Conservation (phyloP, 1,139 yeast species). For the Wickerhamomyces sp. region DNA sequence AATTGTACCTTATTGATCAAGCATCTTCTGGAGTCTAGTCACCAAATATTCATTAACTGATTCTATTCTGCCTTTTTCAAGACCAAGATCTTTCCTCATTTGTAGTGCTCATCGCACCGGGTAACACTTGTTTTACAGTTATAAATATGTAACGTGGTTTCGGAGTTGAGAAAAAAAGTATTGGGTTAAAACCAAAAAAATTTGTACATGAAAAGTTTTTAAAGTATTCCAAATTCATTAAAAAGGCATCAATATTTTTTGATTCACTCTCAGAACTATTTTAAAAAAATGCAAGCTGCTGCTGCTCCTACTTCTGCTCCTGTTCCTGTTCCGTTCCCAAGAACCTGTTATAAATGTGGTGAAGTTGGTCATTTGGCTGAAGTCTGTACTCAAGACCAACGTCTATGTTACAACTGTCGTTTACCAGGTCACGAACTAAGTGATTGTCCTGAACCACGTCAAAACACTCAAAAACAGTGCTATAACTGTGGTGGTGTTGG, state of each 20-base stretch:
- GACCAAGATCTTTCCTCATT: no score
- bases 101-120: constrained; percentile 7
- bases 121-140: constrained; percentile 1
- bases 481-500: constrained; percentile 78
- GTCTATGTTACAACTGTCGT: constrained; percentile 91
- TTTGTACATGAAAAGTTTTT: not conserved
- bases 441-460: constrained; percentile 85
- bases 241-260: no score
- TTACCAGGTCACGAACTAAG: constrained; percentile 86
- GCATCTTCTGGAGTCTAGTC: no score
- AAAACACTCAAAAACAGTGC: constrained; percentile 80
- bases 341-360: constrained; percentile 90
- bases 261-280: not conserved
- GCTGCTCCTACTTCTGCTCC: constrained; percentile 52
- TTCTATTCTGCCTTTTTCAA: no score
- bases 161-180: not conserved
- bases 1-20: no score
- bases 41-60: no score
- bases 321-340: constrained; percentile 64
- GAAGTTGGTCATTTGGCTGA: constrained; percentile 91
- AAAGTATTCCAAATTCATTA: not conserved
- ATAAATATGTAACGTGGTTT: not conserved
- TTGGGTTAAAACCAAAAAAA: not conserved
- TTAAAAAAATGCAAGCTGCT: constrained; percentile 2
- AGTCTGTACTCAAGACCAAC: constrained; percentile 74